phyloP scores from a whole-genome alignment of 352 stramenopile species.

The Phytopythium aichiense region DNA sequence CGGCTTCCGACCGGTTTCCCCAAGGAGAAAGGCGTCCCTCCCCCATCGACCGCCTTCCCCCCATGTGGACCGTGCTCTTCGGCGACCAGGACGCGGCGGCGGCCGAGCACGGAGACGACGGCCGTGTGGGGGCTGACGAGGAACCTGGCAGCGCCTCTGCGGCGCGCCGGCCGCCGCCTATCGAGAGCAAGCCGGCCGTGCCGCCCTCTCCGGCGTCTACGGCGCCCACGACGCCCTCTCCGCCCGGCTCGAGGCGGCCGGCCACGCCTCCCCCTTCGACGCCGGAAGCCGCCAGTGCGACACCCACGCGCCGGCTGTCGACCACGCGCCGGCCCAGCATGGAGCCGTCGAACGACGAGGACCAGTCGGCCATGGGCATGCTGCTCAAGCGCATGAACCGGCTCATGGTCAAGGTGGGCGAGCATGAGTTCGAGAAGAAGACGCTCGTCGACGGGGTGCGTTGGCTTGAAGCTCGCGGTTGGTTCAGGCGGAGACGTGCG shows the following conservation, averaged over 20 bases:
- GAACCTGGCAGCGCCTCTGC: not conserved
- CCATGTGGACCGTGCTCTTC: constrained; percentile 62
- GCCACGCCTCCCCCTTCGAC: constrained; percentile 12
- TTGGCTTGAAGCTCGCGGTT: not conserved
- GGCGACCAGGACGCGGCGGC: constrained; percentile 35
- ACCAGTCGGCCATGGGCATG: constrained; percentile 62
- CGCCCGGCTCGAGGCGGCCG: constrained; percentile 14
- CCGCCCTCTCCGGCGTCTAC: constrained; percentile 14
- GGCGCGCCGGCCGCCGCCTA: not conserved
- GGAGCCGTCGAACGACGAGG: constrained; percentile 1
- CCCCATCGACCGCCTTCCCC: constrained; percentile 1
- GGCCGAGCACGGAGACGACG: not conserved
- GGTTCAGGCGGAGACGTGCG: not conserved
- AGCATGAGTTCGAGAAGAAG: constrained; percentile 88
- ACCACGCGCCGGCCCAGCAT: not conserved
- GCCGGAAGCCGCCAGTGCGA: not conserved
- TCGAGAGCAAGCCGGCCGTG: constrained; percentile 11
- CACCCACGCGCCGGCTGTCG: not conserved
- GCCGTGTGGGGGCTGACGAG: not conserved
- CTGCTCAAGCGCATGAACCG: constrained; percentile 74
- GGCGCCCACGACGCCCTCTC: constrained; percentile 31
- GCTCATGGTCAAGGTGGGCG: constrained; percentile 80
- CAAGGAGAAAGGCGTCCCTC: constrained; percentile 1
- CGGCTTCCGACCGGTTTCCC: not conserved
- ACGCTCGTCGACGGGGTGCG: constrained; percentile 65